phyloP scores from a whole-genome alignment of 768 basidiomycete genomes.

The Hemileccinum impolitum region DNA sequence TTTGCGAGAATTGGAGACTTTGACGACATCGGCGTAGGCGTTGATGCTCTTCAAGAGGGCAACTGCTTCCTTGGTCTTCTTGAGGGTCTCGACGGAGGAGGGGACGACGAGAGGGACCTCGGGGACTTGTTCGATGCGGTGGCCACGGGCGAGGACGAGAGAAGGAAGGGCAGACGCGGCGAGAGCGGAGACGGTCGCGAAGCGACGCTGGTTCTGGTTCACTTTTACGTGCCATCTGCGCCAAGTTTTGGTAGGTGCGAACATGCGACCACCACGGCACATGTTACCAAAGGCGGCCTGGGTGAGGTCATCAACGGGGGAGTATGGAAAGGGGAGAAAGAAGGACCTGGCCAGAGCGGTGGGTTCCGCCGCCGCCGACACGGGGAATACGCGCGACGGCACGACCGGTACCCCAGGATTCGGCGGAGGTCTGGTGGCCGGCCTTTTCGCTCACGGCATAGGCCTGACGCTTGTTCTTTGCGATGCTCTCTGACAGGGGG shows the following conservation, averaged over 20 bases:
- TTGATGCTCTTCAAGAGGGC: constrained; percentile 85
- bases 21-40: constrained; percentile 90
- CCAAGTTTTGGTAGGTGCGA: constrained; percentile 99
- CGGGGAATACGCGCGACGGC: constrained; percentile 99
- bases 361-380: constrained; percentile 98
- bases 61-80: constrained; percentile 96
- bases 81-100: constrained; percentile 76
- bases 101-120: constrained; percentile 94
- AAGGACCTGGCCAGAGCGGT: constrained; percentile 90
- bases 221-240: constrained; percentile 99
- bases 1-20: constrained; percentile 97
- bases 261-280: constrained; percentile 99
- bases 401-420: constrained; percentile 99
- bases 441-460: constrained; percentile 97
- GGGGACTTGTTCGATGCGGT: constrained; percentile 95
- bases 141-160: constrained; percentile 97
- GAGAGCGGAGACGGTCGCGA: constrained; percentile 95
- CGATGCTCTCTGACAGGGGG: constrained; percentile 77
- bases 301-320: constrained; percentile 2
- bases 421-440: constrained; percentile 97
- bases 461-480: constrained; percentile 96
- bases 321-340: background rate
- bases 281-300: constrained; percentile 99
- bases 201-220: constrained; percentile 98
- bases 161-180: constrained; percentile 95